Evolutionary conservation across 2,329 filamentous ascomycete species (phyloP).

Genomic region (Pyrenophora teres): DNA sequence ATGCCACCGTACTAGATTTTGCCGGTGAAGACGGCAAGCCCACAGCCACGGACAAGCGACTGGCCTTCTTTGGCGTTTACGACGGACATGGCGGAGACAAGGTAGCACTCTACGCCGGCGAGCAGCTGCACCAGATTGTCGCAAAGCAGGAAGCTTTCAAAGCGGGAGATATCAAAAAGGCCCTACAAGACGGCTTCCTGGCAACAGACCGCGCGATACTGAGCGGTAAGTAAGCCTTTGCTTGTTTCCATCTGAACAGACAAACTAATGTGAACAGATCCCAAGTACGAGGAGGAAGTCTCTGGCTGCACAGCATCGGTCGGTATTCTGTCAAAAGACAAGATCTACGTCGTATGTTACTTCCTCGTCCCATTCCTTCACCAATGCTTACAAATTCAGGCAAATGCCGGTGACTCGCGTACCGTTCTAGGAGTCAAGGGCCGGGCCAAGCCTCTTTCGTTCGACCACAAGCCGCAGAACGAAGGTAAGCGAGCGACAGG

Average conservation of each 20-base stretch:
- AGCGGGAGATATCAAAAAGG: slow-evolving; percentile 88
- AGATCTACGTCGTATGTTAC: slow-evolving; percentile 87
- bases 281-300: slow-evolving; percentile 95
- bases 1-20: slow-evolving; percentile 87
- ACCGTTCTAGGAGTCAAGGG: slow-evolving; percentile 96
- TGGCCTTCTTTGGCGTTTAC: slow-evolving; percentile 97
- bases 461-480: slow-evolving; percentile 98
- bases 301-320: slow-evolving; percentile 97
- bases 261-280: slow-evolving; percentile 65
- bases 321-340: slow-evolving; percentile 83
- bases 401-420: slow-evolving; percentile 95
- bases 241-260: slow-evolving; percentile 11
- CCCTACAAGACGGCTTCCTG: slow-evolving; percentile 94
- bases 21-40: slow-evolving; percentile 59
- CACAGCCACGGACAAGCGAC: slow-evolving; percentile 69
- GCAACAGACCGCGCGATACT: slow-evolving; percentile 95
- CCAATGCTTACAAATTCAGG: slow-evolving; percentile 59
- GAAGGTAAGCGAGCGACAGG: slow-evolving; percentile 65
- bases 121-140: slow-evolving; percentile 92
- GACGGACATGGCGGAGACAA: slow-evolving; percentile 98
- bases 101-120: slow-evolving; percentile 89
- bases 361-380: neutral
- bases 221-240: slow-evolving; percentile 67
- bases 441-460: slow-evolving; percentile 95
- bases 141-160: slow-evolving; percentile 94